A percentile compares a stretch with the other conserved stretches of the same genome.
These are phyloP conservation scores for Exophiala phaeomuriformis DNA, from an alignment of 2,329 filamentous ascomycete species.

Conservation along the genomic window DNA sequence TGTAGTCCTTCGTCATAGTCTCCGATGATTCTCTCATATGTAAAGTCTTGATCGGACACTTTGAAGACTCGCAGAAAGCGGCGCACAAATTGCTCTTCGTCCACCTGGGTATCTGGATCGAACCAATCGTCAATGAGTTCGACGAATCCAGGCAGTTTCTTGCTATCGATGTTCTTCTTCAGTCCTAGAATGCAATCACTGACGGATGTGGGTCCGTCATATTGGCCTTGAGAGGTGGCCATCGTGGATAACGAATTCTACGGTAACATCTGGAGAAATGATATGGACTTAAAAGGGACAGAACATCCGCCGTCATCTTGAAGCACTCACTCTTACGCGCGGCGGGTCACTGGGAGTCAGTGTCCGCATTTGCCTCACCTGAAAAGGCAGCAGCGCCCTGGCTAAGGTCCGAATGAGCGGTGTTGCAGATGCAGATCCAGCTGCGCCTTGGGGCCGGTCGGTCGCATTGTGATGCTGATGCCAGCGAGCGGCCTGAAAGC, in stretches of 20 bases:
- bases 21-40: conserved; percentile 17
- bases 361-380: too few relatives aligned
- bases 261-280: conserved; percentile 1
- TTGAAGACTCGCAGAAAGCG: conserved; percentile 21
- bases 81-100: conserved; percentile 19
- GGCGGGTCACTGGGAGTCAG: too few relatives aligned
- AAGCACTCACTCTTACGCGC: background rate
- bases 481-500: background rate
- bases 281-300: background rate
- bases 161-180: conserved; percentile 13
- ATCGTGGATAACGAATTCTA: conserved; percentile 9
- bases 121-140: conserved; percentile 21
- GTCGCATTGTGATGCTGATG: background rate
- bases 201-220: conserved; percentile 17
- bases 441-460: background rate
- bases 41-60: conserved; percentile 15
- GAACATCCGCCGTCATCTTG: background rate
- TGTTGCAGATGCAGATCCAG: conserved; percentile 7
- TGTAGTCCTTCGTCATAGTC: conserved; percentile 20
- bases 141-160: conserved; percentile 16
- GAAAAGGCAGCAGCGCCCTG: too few relatives aligned
- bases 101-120: conserved; percentile 14
- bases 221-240: conserved; percentile 11
- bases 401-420: conserved; percentile 2
- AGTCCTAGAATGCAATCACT: conserved; percentile 20